Evolutionary conservation across 306 rosid species (phyloP), one percentile per base, ranked within the genome.

Genomic region (Begonia loranthoides): DNA sequence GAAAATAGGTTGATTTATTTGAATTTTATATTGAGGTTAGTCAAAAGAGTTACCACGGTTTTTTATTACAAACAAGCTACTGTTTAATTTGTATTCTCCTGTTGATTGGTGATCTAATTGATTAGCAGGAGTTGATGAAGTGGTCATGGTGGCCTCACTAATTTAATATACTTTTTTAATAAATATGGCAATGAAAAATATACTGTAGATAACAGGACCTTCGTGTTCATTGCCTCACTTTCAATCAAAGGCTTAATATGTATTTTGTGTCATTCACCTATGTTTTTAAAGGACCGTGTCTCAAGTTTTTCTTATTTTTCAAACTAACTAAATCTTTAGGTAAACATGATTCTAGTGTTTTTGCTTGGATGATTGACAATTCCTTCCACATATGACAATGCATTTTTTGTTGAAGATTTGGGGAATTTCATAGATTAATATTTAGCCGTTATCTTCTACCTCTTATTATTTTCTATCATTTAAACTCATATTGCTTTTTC

Each of bases 401-500:
- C 4, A 43, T 28, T 28, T 28, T 43, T 13, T 43, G 47, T 13
- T 43, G 6, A 43, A 43, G 47, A 43, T 43, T 43, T 43, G 5
- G 5, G 47, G 47, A n/a, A 43, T 10, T 10, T 9, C 14, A 41
- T n/a, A 43, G 4, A 2, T 43, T n/a, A 11, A 1, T 43, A 43
- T 43, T 43, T 13, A 47, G 14, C 4, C 2, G 14, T 9, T 9
- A 15, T 44, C 15, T 44, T 44, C 41, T 60, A 52, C 65, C 49
- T 47, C n/a, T 28, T 36, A 51, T 62, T 49, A 51, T 41, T 28
- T 45, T 56, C 10, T 28, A 36, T 9, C 50, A 39, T 64, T 50
- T 47, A 59, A 45, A 15, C 59, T 60, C 74, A 92, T 96, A 92
- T 92, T 73, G 99, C 99, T 40, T 86, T 78, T 66, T 54, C 96